Base-by-base conservation (phyloP, 352 stramenopile species). In the Peronospora tabacina region DNA sequence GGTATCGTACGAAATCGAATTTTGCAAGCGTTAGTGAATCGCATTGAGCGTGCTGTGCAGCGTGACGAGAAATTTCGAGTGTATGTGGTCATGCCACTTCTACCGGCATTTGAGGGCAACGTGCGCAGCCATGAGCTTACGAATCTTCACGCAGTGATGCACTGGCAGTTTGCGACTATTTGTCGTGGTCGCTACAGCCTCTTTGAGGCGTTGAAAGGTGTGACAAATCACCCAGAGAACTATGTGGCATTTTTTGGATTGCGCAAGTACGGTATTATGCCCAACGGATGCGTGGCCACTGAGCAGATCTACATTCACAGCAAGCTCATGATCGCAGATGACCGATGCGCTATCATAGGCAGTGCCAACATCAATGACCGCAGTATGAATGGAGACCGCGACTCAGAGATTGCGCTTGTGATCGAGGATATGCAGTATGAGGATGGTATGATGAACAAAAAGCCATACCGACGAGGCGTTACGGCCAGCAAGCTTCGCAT, bases 301-400 rank as follows among this genome's bases (percentile, higher is more conserved):
- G 85, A 95, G 49, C 82, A 94, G 60, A 90, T 96, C n/a, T 96
- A 96, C 64, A 90, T 96, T 49, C 87, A 96, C 66, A 90, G 81
- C 55, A 95, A 95, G 63, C 63, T 95, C 3, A 67, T 95, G 44
- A 92, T 96, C 24, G 78, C 74, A 0, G 92, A 98, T 49, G 92
- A 98, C 55, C 75, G 77, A 48, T 82, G 85, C 16, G 84, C 68
- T 39, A 92, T 97, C 29, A 81, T 97, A 38, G 91, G 92, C 15
- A 96, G 82, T 45, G 92, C 90, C 8, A 98, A 98, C 70, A 97
- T 98, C 46, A 98, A 98, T 44, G 90, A 98, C 55, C 85, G 92
- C 7, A 97, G 86, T 55, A 93, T 97, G 78, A 86, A 87, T 40
- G 92, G 91, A 33, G 82, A 95, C 37, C 86, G 90, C 35, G 83